Conservation (phyloP, 345 rosid genomes). For the Brassica rapa region DNA sequence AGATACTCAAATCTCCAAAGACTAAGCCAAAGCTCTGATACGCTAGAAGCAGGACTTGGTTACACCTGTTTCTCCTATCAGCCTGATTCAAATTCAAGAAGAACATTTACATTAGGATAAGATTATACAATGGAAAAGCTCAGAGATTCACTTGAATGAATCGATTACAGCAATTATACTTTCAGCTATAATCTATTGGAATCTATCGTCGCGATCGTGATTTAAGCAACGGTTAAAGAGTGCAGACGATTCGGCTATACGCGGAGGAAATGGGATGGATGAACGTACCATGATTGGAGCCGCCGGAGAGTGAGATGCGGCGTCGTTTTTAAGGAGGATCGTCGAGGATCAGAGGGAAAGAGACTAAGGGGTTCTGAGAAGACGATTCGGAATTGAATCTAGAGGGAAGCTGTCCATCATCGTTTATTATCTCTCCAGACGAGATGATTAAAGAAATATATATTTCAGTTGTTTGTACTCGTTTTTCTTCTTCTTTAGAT, state of each 20-base stretch:
- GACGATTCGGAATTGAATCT: conserved; percentile 36
- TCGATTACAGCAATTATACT: not conserved
- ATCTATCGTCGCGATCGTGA: not conserved
- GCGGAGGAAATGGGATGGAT: conserved; percentile 2
- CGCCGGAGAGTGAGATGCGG: conserved; percentile 37
- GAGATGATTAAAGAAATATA: not conserved
- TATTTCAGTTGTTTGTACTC: not conserved
- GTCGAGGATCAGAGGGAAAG: conserved; percentile 25
- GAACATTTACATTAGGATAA: conserved; percentile 1
- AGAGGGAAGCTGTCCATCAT: conserved; percentile 7
- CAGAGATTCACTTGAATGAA: conserved; percentile 17
- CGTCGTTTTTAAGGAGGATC: conserved; percentile 12
- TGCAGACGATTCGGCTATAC: not conserved
- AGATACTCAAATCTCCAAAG: conserved; percentile 72
- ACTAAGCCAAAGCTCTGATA: conserved; percentile 89
- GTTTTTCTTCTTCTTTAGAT: too few species aligned
- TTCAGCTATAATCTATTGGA: conserved; percentile 20
- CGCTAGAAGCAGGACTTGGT: conserved; percentile 60
- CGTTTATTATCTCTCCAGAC: conserved; percentile 8
- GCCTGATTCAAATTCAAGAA: conserved; percentile 50
- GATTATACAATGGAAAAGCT: not conserved
- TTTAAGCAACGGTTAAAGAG: conserved; percentile 17
- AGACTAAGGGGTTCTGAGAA: not conserved
- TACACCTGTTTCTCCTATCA: conserved; percentile 51
- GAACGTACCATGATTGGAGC: conserved; percentile 36